Conservation (phyloP, 176 grass and related monocot genomes). For the Rhipidocladum racemiflorum region DNA sequence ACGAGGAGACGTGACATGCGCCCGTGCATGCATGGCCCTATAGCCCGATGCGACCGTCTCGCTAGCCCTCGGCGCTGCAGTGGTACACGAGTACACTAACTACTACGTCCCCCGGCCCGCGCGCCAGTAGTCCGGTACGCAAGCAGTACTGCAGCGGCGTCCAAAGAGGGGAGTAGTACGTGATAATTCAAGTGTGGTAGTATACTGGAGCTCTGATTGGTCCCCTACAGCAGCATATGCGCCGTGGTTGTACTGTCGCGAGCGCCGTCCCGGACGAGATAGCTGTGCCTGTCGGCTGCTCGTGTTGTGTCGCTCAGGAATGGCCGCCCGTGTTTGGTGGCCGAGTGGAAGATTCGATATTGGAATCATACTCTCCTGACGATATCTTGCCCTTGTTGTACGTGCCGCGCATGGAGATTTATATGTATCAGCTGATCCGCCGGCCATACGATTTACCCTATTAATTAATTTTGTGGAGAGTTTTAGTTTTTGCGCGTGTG, state of each 20-base stretch:
- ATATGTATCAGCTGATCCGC: no score
- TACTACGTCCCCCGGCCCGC: background rate
- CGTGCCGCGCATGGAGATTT: no score
- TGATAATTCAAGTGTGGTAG: background rate
- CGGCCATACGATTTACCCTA: background rate
- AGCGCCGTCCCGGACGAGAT: background rate
- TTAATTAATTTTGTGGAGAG: no score
- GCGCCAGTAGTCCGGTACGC: background rate
- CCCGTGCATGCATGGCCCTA: conserved; percentile 1
- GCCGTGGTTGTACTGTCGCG: background rate
- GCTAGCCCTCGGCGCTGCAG: background rate
- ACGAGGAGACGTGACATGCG: background rate
- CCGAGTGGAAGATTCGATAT: background rate
- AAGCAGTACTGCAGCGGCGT: background rate
- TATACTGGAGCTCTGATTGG: background rate
- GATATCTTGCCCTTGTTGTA: background rate
- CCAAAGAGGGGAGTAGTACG: background rate
- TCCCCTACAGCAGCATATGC: background rate
- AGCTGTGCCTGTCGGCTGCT: background rate
- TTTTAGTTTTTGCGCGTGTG: no score
- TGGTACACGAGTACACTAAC: no score
- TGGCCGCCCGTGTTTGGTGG: conserved; percentile 22
- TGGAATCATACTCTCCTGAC: no score
- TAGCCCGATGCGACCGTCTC: background rate
- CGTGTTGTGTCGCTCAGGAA: background rate